Conservation (phyloP, 139 green algal genomes). For the Tetradesmus obliquus region DNA sequence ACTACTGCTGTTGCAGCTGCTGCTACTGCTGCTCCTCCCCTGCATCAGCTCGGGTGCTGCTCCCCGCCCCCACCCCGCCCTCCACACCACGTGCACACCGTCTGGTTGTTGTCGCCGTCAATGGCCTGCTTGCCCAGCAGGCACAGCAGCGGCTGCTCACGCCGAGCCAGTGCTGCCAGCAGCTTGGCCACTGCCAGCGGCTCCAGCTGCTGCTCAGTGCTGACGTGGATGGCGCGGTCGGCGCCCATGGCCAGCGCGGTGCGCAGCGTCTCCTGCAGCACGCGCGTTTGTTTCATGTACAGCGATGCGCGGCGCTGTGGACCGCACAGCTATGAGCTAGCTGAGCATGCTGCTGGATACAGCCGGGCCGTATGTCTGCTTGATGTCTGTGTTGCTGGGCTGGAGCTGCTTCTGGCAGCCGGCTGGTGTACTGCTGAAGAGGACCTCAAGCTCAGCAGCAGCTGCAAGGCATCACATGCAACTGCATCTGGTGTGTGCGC, state of each 20-base stretch:
- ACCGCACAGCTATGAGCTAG: neutral
- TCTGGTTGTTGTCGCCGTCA: constrained; percentile 93
- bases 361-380: too few species aligned
- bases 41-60: neutral
- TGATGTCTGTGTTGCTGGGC: too few species aligned
- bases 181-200: constrained; percentile 87
- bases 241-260: constrained; percentile 93
- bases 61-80: neutral
- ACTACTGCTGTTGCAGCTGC: neutral
- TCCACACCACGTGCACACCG: constrained; percentile 50
- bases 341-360: too few species aligned
- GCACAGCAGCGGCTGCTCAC: constrained; percentile 72
- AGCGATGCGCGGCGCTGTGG: neutral
- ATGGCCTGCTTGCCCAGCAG: constrained; percentile 97
- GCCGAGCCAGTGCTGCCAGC: constrained; percentile 74
- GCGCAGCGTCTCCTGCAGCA: constrained; percentile 82
- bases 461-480: too few species aligned
- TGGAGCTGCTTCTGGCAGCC: neutral
- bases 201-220: constrained; percentile 58
- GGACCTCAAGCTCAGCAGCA: neutral
- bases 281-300: too few species aligned
- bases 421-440: neutral
- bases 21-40: neutral
- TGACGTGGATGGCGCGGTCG: constrained; percentile 88
- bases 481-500: neutral